Percentiles rank a stretch among this genome's conserved stretches.
These are phyloP conservation scores for Geotrichum phurueaensis DNA, from an alignment of 1,139 yeast species.

Conservation along the genomic window DNA sequence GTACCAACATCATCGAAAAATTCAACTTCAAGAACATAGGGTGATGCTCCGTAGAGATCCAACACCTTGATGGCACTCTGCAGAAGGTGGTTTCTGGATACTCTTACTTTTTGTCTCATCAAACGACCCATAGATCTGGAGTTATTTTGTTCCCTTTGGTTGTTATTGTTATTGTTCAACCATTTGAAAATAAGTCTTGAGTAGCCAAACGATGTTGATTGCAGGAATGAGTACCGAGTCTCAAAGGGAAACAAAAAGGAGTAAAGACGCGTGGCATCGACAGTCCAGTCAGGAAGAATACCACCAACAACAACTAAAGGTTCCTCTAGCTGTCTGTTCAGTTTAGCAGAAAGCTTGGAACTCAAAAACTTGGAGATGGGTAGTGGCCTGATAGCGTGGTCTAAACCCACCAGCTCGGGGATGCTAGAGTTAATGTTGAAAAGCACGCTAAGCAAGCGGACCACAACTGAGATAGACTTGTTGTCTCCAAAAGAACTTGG, in stretches of 20 bases:
- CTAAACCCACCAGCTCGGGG: constrained; percentile 24
- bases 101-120: constrained; percentile 71
- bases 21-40: constrained; percentile 80
- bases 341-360: constrained; percentile 78
- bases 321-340: constrained; percentile 84
- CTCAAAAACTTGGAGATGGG: constrained; percentile 55
- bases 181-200: constrained; percentile 77
- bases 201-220: constrained; percentile 87
- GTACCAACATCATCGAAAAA: constrained; percentile 92
- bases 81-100: constrained; percentile 64
- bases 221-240: constrained; percentile 69
- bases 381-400: constrained; percentile 22
- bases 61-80: constrained; percentile 78
- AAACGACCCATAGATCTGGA: constrained; percentile 61
- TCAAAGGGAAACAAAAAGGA: constrained; percentile 85
- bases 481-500: constrained; percentile 41
- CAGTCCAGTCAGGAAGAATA: constrained; percentile 79
- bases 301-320: constrained; percentile 86
- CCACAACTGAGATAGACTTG: constrained; percentile 43
- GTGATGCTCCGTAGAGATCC: constrained; percentile 69
- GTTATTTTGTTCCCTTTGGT: constrained; percentile 3
- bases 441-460: constrained; percentile 52
- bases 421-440: constrained; percentile 42
- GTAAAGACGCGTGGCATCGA: constrained; percentile 61
- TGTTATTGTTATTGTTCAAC: constrained; percentile 35